These are phyloP conservation scores for Digitaria exilis DNA, from an alignment of 202 grass and related monocot species.

Conservation along the genomic window DNA sequence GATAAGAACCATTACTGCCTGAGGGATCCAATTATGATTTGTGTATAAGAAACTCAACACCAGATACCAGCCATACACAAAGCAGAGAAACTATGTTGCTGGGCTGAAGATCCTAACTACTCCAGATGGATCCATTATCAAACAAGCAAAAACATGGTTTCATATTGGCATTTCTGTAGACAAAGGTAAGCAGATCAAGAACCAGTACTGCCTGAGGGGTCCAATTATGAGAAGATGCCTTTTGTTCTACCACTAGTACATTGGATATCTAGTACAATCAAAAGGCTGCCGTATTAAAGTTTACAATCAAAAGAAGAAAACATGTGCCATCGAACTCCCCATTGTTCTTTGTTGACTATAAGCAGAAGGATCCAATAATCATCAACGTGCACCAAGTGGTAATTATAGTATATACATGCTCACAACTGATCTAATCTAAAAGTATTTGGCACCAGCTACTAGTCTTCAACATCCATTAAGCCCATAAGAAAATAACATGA, in stretches of 20 bases:
- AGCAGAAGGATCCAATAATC: neutral
- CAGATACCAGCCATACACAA: neutral
- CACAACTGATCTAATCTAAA: neutral
- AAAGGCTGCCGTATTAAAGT: neutral
- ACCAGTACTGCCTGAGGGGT: neutral
- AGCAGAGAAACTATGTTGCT: neutral
- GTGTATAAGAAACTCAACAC: slow-evolving; percentile 17
- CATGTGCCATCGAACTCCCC: neutral
- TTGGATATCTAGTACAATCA: slow-evolving; percentile 17
- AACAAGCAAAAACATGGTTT: neutral
- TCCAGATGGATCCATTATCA: neutral
- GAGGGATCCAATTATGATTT: neutral
- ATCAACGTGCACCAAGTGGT: neutral
- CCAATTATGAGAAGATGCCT: slow-evolving; percentile 4
- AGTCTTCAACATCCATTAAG: neutral
- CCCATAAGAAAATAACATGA: slow-evolving; percentile 3
- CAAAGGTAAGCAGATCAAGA: slow-evolving; percentile 13
- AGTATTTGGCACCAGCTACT: neutral
- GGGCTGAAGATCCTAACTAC: slow-evolving; percentile 16
- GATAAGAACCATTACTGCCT: neutral
- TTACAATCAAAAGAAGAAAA: neutral
- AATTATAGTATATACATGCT: neutral
- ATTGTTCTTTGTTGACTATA: neutral
- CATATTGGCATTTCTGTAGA: slow-evolving; percentile 14
- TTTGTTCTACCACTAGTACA: neutral